Percentiles rank a stretch among this genome's conserved stretches.
Evolutionary conservation across 2,329 filamentous ascomycete species (phyloP).

Genomic region (Botrytis deweyae): DNA sequence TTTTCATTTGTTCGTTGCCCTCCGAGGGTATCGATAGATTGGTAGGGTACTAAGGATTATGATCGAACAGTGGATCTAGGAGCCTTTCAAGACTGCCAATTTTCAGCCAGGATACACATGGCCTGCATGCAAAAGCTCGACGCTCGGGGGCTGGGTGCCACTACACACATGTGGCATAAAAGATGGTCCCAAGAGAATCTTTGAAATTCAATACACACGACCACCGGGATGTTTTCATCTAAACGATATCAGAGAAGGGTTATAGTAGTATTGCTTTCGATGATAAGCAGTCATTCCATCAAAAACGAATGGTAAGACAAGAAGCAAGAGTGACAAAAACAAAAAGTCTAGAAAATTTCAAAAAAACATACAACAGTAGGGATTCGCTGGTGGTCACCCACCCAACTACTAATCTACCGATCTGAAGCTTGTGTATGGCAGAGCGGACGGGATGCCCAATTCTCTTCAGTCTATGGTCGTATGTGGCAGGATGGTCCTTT

Average conservation of each 20-base stretch:
- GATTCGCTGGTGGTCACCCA: constrained; percentile 1
- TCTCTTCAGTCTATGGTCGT: neutral
- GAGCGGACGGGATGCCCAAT: neutral
- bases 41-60: neutral
- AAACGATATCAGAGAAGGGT: neutral
- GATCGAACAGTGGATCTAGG: neutral
- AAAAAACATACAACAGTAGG: neutral
- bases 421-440: neutral
- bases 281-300: neutral
- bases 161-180: neutral
- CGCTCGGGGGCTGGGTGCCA: too few relatives aligned
- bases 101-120: neutral
- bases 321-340: neutral
- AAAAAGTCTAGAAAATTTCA: neutral
- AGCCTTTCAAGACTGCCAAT: neutral
- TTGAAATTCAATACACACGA: neutral
- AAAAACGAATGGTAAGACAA: neutral
- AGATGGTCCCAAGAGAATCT: neutral
- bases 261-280: neutral
- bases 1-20: neutral
- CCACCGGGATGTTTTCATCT: rapidly evolving
- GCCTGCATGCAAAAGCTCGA: neutral
- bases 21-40: neutral
- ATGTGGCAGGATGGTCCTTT: rapidly evolving
- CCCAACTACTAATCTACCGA: neutral